These are phyloP conservation scores for Populus trichocarpa DNA, from an alignment of 441 rosid species.

Conservation along the genomic window DNA sequence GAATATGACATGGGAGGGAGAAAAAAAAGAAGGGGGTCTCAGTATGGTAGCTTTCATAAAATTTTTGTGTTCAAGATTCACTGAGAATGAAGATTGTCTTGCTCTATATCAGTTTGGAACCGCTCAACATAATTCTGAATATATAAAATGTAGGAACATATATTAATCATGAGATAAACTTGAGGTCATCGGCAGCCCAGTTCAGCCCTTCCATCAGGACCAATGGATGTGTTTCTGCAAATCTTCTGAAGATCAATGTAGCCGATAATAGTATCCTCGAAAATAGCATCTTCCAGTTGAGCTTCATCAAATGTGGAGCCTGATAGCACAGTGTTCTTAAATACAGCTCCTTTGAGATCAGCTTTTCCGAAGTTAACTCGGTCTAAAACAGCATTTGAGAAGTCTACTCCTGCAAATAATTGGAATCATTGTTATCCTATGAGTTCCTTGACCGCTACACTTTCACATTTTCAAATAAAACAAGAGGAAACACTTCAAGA, in stretches of 20 bases:
- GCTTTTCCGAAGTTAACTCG: conserved; percentile 80
- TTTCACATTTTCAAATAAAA: not conserved
- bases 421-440: not conserved
- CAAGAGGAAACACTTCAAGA: not conserved
- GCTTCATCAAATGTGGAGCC: conserved; percentile 77
- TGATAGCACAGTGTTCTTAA: conserved; percentile 35
- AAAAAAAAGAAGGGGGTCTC: no score
- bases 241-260: conserved; percentile 70
- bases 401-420: conserved; percentile 56
- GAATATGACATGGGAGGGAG: no score
- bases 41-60: no score
- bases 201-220: conserved; percentile 39
- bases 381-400: conserved; percentile 84
- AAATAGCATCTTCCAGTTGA: conserved; percentile 57
- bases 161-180: not conserved
- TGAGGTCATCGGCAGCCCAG: conserved; percentile 52
- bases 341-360: conserved; percentile 69
- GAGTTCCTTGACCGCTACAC: not conserved
- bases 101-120: not conserved
- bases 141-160: not conserved
- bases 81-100: no score
- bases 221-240: conserved; percentile 36
- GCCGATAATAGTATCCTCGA: conserved; percentile 85
- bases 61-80: no score
- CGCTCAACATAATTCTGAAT: not conserved